A percentile compares a stretch with the other conserved stretches of the same genome.
Evolutionary conservation across 768 basidiomycete genomes (phyloP).

Genomic region (Steccherinum ochraceum): DNA sequence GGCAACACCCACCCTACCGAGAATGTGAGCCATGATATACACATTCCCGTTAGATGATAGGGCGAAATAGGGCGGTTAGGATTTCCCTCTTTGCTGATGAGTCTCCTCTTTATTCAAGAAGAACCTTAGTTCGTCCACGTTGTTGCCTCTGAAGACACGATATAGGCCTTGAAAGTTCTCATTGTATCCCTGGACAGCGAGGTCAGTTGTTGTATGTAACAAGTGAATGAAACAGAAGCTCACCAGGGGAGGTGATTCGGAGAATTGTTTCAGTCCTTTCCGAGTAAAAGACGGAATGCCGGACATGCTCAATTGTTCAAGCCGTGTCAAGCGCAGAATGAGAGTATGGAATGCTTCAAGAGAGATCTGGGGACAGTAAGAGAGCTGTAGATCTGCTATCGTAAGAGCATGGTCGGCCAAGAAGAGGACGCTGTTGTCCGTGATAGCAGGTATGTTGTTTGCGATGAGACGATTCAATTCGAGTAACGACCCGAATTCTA

Average conservation of each 20-base stretch:
- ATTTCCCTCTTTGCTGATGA: too few relatives aligned
- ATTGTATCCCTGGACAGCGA: constrained; percentile 47
- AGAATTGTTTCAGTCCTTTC: constrained; percentile 69
- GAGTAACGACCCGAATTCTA: constrained; percentile 67
- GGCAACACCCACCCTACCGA: too few relatives aligned
- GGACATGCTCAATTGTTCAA: constrained; percentile 75
- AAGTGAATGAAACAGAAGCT: constrained; percentile 19
- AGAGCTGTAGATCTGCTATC: constrained; percentile 79
- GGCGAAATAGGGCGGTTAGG: background rate
- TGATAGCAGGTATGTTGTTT: constrained; percentile 75
- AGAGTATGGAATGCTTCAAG: constrained; percentile 71
- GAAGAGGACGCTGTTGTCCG: constrained; percentile 76
- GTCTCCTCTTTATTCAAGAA: constrained; percentile 70
- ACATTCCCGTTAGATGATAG: background rate
- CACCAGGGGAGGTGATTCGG: constrained; percentile 62
- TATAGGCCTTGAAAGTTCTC: constrained; percentile 63
- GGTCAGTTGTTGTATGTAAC: constrained; percentile 2
- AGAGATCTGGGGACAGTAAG: constrained; percentile 78
- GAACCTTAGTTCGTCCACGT: constrained; percentile 51
- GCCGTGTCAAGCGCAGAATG: constrained; percentile 46
- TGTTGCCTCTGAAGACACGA: constrained; percentile 73
- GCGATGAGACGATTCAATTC: constrained; percentile 72
- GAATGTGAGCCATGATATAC: too few relatives aligned
- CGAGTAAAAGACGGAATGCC: constrained; percentile 72
- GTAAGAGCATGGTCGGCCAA: constrained; percentile 65